Evolutionary conservation across 2,329 filamentous ascomycete genomes (phyloP).

Genomic region (Aspergillus aculeatinus): DNA sequence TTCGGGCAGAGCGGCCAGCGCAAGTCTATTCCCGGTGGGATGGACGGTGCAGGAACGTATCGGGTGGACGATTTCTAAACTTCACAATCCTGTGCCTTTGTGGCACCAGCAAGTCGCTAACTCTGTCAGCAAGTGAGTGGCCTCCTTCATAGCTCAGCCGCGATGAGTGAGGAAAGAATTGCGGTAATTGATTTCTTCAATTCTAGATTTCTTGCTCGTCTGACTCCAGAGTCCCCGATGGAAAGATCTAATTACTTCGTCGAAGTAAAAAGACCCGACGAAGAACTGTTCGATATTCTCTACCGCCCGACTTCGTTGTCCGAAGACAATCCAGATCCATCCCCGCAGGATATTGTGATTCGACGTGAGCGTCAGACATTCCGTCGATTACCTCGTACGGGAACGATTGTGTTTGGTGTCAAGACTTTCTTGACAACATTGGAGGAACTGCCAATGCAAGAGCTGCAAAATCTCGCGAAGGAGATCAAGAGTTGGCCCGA

Average conservation of each 20-base stretch:
- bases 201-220: constrained; percentile 47
- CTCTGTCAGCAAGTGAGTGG: constrained; percentile 44
- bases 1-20: constrained; percentile 46
- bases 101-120: constrained; percentile 51
- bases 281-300: constrained; percentile 43
- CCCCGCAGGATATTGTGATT: constrained; percentile 45
- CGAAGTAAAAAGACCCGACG: constrained; percentile 44
- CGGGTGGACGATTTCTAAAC: constrained; percentile 48
- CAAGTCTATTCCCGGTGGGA: constrained; percentile 55
- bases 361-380: constrained; percentile 54
- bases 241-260: constrained; percentile 53
- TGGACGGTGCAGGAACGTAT: constrained; percentile 52
- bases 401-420: constrained; percentile 51
- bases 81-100: constrained; percentile 49
- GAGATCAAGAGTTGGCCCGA: constrained; percentile 49
- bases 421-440: constrained; percentile 48
- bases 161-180: background rate
- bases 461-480: constrained; percentile 43
- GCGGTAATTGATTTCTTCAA: constrained; percentile 7
- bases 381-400: constrained; percentile 44
- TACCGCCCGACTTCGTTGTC: constrained; percentile 45
- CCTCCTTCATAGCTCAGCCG: background rate
- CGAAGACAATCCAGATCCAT: constrained; percentile 38
- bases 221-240: constrained; percentile 46
- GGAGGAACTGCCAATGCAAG: constrained; percentile 41